These are phyloP conservation scores for Lactarius trivialis DNA, from an alignment of 768 basidiomycete species.

Conservation along the genomic window DNA sequence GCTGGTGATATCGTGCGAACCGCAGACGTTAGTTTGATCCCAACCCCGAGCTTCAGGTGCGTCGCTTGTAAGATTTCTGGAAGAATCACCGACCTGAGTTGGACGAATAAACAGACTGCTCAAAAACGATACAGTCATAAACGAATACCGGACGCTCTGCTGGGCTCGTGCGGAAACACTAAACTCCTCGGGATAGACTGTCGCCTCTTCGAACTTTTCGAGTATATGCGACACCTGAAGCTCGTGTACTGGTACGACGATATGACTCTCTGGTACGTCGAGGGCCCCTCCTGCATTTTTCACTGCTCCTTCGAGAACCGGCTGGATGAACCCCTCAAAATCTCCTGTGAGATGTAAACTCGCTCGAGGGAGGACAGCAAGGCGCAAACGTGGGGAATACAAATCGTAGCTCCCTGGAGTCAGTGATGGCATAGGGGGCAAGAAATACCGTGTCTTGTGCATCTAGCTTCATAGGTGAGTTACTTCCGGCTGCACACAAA, in stretches of 20 bases:
- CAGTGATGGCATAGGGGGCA: slow-evolving; percentile 43
- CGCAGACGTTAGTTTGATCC: slow-evolving; percentile 51
- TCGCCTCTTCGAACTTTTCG: slow-evolving; percentile 43
- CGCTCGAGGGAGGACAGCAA: slow-evolving; percentile 40
- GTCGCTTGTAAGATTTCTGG: slow-evolving; percentile 40
- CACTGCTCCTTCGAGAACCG: slow-evolving; percentile 38
- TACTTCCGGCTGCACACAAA: neutral
- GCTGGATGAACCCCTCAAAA: slow-evolving; percentile 39
- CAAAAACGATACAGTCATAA: neutral
- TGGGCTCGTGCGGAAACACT: slow-evolving; percentile 42
- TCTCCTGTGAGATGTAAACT: slow-evolving; percentile 44
- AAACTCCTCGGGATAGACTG: slow-evolving; percentile 39
- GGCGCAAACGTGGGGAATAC: slow-evolving; percentile 42
- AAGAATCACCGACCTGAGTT: slow-evolving; percentile 44
- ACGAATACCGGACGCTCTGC: slow-evolving; percentile 45
- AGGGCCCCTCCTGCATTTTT: slow-evolving; percentile 34
- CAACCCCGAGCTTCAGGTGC: slow-evolving; percentile 49
- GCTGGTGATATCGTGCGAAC: slow-evolving; percentile 55
- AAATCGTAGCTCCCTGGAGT: slow-evolving; percentile 45
- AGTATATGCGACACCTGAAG: slow-evolving; percentile 45
- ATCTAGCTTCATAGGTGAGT: slow-evolving; percentile 34
- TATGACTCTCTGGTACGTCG: slow-evolving; percentile 31
- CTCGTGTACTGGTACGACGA: slow-evolving; percentile 49
- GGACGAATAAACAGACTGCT: neutral
- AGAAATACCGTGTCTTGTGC: slow-evolving; percentile 49